phyloP scores from a whole-genome alignment of 495 filamentous ascomycete species.

The Penicillium pulvis region DNA sequence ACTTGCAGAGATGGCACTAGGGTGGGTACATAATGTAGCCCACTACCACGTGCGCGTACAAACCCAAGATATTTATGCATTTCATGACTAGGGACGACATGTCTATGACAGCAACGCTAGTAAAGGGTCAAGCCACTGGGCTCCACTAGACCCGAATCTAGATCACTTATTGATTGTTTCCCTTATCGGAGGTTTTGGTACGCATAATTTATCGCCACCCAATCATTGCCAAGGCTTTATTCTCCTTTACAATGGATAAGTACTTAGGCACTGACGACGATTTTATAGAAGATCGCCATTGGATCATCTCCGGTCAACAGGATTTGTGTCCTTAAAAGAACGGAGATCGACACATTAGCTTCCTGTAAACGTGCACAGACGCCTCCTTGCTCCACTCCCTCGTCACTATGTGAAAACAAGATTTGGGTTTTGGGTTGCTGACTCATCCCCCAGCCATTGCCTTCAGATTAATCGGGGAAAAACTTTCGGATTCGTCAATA shows the following conservation, averaged over 20 bases:
- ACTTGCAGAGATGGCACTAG: too few species aligned
- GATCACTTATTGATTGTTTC: neutral
- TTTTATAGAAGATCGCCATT: conserved; percentile 2
- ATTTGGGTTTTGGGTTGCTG: conserved; percentile 12
- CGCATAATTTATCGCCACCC: neutral
- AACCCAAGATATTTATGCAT: too few species aligned
- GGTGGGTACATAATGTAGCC: too few species aligned
- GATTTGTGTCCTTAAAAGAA: neutral
- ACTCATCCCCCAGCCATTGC: conserved; percentile 15
- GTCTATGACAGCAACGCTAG: neutral
- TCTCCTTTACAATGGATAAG: neutral
- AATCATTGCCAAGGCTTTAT: neutral
- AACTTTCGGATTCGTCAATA: conserved; percentile 5
- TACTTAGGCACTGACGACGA: neutral
- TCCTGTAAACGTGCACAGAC: conserved; percentile 6
- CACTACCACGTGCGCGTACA: too few species aligned
- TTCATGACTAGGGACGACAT: too few species aligned
- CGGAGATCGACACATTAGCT: conserved; percentile 11
- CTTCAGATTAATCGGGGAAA: neutral
- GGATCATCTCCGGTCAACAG: neutral
- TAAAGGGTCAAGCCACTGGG: neutral
- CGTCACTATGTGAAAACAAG: conserved; percentile 22
- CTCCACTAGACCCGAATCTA: neutral
- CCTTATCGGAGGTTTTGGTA: neutral
- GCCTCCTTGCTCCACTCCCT: conserved; percentile 10